Conservation (phyloP, 345 rosid species). For the Capsella bursapastoris region DNA sequence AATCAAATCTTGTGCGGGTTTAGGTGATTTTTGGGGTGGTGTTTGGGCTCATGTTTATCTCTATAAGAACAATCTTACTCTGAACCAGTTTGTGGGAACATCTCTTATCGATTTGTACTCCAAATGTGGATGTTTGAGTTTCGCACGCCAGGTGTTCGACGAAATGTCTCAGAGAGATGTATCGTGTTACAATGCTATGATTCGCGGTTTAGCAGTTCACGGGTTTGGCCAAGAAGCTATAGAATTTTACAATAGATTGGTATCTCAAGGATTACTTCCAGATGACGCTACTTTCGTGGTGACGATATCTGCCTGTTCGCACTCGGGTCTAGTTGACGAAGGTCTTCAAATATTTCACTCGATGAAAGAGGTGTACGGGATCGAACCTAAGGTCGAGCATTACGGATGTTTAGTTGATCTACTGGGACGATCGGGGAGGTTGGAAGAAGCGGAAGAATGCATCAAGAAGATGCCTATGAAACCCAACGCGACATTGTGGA, state of each 20-base stretch:
- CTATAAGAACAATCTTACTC: constrained; percentile 45
- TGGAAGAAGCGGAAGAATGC: constrained; percentile 60
- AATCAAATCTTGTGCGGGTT: constrained; percentile 59
- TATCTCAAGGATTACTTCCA: constrained; percentile 49
- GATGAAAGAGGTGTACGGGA: constrained; percentile 47
- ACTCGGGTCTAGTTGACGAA: constrained; percentile 59
- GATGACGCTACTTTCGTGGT: constrained; percentile 62
- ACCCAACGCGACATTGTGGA: constrained; percentile 66
- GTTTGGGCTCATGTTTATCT: constrained; percentile 63
- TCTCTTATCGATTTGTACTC: constrained; percentile 54
- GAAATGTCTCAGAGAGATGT: constrained; percentile 52
- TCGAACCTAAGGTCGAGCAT: constrained; percentile 65
- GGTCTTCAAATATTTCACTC: constrained; percentile 57
- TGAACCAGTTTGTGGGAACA: constrained; percentile 62
- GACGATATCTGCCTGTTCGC: constrained; percentile 64
- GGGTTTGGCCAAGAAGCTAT: constrained; percentile 60
- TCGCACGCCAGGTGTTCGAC: constrained; percentile 58
- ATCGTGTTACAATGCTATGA: constrained; percentile 62
- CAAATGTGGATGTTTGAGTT: constrained; percentile 51
- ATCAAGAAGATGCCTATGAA: constrained; percentile 64
- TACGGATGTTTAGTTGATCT: constrained; percentile 72
- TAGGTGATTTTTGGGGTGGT: constrained; percentile 58
- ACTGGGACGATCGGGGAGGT: constrained; percentile 59
- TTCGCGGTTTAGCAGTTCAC: constrained; percentile 57
- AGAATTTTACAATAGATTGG: constrained; percentile 47